These are phyloP conservation scores for Candida labiduridarum DNA, from an alignment of 1,139 yeast genomes.

Conservation along the genomic window DNA sequence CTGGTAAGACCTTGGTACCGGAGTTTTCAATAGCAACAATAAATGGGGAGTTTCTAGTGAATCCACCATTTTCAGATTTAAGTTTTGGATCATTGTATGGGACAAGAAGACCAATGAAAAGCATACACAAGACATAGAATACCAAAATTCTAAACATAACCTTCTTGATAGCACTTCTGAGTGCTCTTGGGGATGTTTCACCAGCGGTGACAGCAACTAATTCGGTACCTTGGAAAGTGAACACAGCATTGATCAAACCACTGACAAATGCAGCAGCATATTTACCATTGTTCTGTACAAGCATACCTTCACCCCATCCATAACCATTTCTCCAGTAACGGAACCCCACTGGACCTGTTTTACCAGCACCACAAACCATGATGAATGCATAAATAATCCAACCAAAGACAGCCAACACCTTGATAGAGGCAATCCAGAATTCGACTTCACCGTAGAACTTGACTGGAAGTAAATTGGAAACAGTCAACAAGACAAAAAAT, in stretches of 20 bases:
- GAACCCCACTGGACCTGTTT: constrained; percentile 74
- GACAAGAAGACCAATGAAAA: constrained; percentile 81
- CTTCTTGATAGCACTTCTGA: constrained; percentile 69
- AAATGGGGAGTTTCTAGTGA: constrained; percentile 53
- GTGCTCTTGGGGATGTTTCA: constrained; percentile 60
- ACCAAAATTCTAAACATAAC: constrained; percentile 79
- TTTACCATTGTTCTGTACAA: constrained; percentile 34
- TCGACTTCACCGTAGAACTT: constrained; percentile 50
- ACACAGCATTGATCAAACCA: constrained; percentile 67
- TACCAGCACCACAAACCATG: constrained; percentile 75
- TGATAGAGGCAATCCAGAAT: constrained; percentile 59
- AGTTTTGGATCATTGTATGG: constrained; percentile 69
- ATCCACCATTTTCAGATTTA: constrained; percentile 20
- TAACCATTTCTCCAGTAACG: constrained; percentile 95
- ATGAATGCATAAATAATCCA: constrained; percentile 68
- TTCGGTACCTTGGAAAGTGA: constrained; percentile 82
- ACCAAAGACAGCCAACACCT: constrained; percentile 71
- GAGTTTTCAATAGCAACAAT: constrained; percentile 63
- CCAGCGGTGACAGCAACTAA: constrained; percentile 88
- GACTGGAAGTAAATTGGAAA: constrained; percentile 44
- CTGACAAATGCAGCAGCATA: constrained; percentile 61
- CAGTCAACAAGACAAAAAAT: constrained; percentile 47
- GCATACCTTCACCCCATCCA: constrained; percentile 72
- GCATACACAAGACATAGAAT: constrained; percentile 76
- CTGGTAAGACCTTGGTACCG: constrained; percentile 69